These are phyloP conservation scores for Floccularia luteovirens DNA, from an alignment of 768 basidiomycete genomes.

Conservation along the genomic window DNA sequence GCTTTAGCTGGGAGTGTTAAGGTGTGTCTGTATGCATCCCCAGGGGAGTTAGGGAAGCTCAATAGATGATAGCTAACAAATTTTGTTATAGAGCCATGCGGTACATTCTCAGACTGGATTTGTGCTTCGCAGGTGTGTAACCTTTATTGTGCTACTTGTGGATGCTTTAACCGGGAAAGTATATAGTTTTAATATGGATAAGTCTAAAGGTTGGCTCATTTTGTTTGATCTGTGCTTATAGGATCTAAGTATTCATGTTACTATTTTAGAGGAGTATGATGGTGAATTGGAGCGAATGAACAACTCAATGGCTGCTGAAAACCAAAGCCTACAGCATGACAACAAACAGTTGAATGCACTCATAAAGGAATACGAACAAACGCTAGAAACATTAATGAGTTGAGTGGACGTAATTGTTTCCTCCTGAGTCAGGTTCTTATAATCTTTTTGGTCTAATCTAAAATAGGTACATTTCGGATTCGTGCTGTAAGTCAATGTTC, in stretches of 20 bases:
- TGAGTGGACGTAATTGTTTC: conserved; percentile 8
- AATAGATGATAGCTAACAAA: not conserved
- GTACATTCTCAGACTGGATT: conserved; percentile 89
- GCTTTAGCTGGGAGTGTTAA: conserved; percentile 71
- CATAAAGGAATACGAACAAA: conserved; percentile 96
- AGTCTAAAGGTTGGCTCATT: conserved; percentile 57
- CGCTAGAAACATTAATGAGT: conserved; percentile 92
- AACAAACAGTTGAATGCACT: conserved; percentile 91
- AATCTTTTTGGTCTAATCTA: conserved; percentile 1
- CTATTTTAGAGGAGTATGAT: conserved; percentile 73
- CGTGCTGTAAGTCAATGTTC: conserved; percentile 63
- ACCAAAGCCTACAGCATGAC: conserved; percentile 80
- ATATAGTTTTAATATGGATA: conserved; percentile 80
- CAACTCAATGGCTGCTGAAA: conserved; percentile 68
- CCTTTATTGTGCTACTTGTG: not conserved
- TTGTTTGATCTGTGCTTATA: conserved; percentile 1
- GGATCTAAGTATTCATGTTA: conserved; percentile 7
- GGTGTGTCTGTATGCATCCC: no score
- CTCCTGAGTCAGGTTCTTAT: conserved; percentile 4
- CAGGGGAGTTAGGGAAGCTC: not conserved
- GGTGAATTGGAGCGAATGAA: conserved; percentile 90
- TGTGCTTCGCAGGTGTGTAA: conserved; percentile 68
- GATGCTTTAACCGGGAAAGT: conserved; percentile 4
- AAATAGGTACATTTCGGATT: conserved; percentile 61
- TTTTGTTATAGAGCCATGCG: conserved; percentile 60